Evolutionary conservation across 1,284 basidiomycete genomes (phyloP), one percentile per base, ranked within the genome.

Genomic region (Fomitiporia mediterranea): DNA sequence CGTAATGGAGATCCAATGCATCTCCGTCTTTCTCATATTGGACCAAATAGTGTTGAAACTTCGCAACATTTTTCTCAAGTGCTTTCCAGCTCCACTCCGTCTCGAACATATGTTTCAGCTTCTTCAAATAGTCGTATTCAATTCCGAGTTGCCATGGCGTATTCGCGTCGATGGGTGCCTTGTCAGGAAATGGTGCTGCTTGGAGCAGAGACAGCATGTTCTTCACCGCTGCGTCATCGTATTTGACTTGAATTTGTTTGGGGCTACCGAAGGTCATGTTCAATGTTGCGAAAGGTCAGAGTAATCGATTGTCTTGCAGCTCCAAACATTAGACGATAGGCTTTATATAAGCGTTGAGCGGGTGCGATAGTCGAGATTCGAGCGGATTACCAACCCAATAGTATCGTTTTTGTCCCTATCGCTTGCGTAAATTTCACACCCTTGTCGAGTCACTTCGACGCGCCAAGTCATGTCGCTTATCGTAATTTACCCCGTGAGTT

Each of bases 1-100:
- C 50, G 46, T 62, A 64, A 57, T 65, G 63, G 32, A 65, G 37
- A 46, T 58, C 53, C 27, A 63, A 25, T 5, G 44, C 28, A 30
- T 63, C 51, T 7, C 37, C 43, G 19, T 40, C 60, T 17, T 60
- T 51, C 21, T 62, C 59, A 43, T 60, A 59, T 21, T 58, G 56
- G 19, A 61, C 59, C 35, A 58, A 13, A 35, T 59, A 63, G 44
- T 62, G 55, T 13, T 59, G 56, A 47, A 38, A 60, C 19, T n/a
- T 23, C 23, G 56, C 58, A 25, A 63, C 54, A 13, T 42, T 57
- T 19, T 38, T 39, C 28, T 58, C 48, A 3, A 63, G 58, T 2
- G 48, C 43, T 2, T 51, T 34, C 44, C 54, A 61, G 21, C 32
- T 42, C 61, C 61, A 63, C 25, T 53, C 52, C 1, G 50, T 54